phyloP scores from a whole-genome alignment of 306 rosid species.

The Corylus americana region DNA sequence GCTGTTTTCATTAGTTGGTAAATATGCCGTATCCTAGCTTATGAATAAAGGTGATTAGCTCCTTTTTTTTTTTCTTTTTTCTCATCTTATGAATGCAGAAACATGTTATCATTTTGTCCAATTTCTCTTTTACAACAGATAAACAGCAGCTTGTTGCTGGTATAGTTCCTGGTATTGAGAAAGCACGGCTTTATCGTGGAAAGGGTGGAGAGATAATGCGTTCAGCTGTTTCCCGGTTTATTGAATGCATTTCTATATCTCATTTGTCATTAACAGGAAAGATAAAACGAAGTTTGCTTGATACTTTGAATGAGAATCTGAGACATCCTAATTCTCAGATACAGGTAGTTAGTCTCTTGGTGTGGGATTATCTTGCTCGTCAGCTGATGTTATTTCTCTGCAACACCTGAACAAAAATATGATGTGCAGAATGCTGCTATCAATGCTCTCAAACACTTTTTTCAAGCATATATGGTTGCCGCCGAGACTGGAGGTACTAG shows the following conservation, averaged over 20 bases:
- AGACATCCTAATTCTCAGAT: constrained; percentile 96
- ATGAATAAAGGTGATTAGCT: not conserved
- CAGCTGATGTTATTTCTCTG: constrained; percentile 21
- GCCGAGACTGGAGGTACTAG: constrained; percentile 44
- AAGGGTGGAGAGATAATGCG: constrained; percentile 99
- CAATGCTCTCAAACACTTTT: constrained; percentile 72
- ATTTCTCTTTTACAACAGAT: constrained; percentile 57
- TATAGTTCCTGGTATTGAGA: constrained; percentile 82
- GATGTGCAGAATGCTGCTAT: constrained; percentile 73
- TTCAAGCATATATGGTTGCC: constrained; percentile 56
- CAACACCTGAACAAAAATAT: constrained; percentile 10
- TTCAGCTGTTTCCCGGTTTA: constrained; percentile 86
- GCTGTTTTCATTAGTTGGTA: not conserved
- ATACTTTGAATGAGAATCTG: constrained; percentile 82
- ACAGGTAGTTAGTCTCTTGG: constrained; percentile 59
- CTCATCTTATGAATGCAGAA: constrained; percentile 18
- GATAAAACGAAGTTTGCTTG: constrained; percentile 69
- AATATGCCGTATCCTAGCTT: not conserved
- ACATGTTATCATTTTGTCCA: constrained; percentile 18
- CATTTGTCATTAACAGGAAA: constrained; percentile 62
- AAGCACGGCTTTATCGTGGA: constrained; percentile 94
- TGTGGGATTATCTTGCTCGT: constrained; percentile 9
- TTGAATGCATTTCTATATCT: constrained; percentile 69
- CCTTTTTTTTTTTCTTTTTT: not conserved
- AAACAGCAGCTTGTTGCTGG: constrained; percentile 71